Percentiles rank a stretch among this genome's conserved stretches.
These are phyloP conservation scores for Tarenaya hassleriana DNA, from an alignment of 345 rosid species.

Conservation along the genomic window DNA sequence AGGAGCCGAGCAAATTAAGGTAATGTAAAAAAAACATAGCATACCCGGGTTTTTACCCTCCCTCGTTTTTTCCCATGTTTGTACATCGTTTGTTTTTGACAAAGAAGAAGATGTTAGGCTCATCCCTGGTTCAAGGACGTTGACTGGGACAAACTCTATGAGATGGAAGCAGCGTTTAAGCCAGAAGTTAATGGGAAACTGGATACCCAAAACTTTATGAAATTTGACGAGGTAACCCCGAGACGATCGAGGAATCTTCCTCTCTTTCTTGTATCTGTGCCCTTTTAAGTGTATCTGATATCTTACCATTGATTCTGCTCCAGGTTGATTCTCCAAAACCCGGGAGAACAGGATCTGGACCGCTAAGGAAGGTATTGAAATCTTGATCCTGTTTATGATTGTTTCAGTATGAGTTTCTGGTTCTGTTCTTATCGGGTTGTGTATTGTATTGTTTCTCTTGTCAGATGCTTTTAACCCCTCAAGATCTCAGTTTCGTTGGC, in stretches of 20 bases:
- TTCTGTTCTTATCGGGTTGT: conserved; percentile 14
- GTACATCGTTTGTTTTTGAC: conserved; percentile 16
- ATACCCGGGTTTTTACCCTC: no score
- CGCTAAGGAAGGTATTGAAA: conserved; percentile 57
- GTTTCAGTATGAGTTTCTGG: background rate
- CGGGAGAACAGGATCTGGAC: conserved; percentile 62
- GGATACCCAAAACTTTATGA: conserved; percentile 88
- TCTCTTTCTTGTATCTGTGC: background rate
- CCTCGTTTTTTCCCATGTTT: conserved; percentile 8
- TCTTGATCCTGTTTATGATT: background rate
- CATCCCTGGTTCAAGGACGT: conserved; percentile 95
- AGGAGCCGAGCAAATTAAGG: conserved; percentile 66
- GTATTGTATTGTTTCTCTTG: conserved; percentile 3
- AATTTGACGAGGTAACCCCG: conserved; percentile 72
- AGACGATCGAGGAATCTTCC: background rate
- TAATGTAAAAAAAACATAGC: conserved; percentile 20
- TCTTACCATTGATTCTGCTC: conserved; percentile 11
- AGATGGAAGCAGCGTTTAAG: conserved; percentile 85
- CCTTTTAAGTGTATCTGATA: conserved; percentile 11
- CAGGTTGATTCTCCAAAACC: conserved; percentile 48
- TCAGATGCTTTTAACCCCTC: conserved; percentile 53
- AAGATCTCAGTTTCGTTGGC: conserved; percentile 84
- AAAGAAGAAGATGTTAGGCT: conserved; percentile 38
- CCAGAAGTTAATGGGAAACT: conserved; percentile 80
- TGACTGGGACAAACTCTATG: conserved; percentile 72